phyloP scores from a whole-genome alignment of 2,329 filamentous ascomycete species.

The Pseudopyricularia cyperi region DNA sequence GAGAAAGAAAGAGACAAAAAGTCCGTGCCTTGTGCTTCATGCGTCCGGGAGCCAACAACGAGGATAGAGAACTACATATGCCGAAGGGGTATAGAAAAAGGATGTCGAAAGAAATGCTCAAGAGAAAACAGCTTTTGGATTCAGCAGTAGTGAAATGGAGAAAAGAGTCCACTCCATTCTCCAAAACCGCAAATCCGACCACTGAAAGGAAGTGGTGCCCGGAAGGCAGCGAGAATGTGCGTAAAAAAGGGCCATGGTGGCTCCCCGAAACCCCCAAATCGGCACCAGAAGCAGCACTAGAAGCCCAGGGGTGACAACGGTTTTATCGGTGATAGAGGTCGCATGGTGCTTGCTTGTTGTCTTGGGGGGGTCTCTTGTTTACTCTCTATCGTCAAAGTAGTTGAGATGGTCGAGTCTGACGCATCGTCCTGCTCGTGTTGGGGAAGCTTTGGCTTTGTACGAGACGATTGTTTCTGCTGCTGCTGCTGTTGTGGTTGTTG shows the following conservation, averaged over 20 bases:
- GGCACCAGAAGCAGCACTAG: conserved; percentile 12
- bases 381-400: conserved; percentile 31
- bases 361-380: conserved; percentile 22
- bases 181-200: background rate
- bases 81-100: conserved; percentile 2
- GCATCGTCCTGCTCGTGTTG: conserved; percentile 24
- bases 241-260: background rate
- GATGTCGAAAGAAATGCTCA: background rate
- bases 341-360: conserved; percentile 26
- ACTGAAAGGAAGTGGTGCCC: background rate
- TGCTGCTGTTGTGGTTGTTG: conserved; percentile 9
- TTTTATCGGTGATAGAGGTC: conserved; percentile 52
- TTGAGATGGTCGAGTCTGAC: conserved; percentile 30
- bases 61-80: conserved; percentile 1
- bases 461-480: background rate
- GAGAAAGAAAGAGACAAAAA: conserved; percentile 5
- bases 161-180: background rate
- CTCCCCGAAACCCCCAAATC: background rate
- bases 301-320: conserved; percentile 51
- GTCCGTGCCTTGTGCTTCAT: conserved; percentile 1
- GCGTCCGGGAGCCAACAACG: conserved; percentile 1
- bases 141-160: background rate
- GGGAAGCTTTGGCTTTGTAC: conserved; percentile 6
- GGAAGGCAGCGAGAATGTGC: background rate
- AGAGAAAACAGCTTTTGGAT: conserved; percentile 5